phyloP scores from a whole-genome alignment of 768 basidiomycete genomes.

The Trametes cubensis region DNA sequence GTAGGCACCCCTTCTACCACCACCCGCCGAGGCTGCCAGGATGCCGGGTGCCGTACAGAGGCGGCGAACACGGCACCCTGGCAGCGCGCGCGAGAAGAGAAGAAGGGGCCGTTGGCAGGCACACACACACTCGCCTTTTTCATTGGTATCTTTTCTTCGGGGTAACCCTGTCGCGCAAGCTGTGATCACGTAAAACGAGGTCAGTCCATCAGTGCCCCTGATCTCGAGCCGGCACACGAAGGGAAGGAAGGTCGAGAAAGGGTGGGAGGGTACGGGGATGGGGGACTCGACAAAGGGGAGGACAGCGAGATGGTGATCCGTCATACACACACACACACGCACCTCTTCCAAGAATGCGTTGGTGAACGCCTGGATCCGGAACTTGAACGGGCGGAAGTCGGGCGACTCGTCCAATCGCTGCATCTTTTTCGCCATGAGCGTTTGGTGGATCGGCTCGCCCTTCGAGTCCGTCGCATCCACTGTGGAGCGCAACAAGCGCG shows the following conservation, averaged over 20 bases:
- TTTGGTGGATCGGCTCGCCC: slow-evolving; percentile 96
- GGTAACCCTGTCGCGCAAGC: slow-evolving; percentile 84
- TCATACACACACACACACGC: slow-evolving; percentile 25
- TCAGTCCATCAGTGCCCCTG: slow-evolving; percentile 12
- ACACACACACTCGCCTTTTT: slow-evolving; percentile 70
- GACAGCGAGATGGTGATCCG: not conserved
- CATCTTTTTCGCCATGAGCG: slow-evolving; percentile 99
- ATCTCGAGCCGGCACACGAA: slow-evolving; percentile 6
- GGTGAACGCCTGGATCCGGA: slow-evolving; percentile 97
- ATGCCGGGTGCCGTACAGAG: too few relatives aligned
- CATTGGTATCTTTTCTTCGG: slow-evolving; percentile 94
- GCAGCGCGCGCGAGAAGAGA: slow-evolving; percentile 9
- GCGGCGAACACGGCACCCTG: not conserved
- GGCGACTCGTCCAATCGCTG: slow-evolving; percentile 93
- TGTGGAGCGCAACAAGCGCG: slow-evolving; percentile 36
- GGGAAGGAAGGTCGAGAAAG: not conserved
- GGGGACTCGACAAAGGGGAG: not conserved
- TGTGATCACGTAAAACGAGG: slow-evolving; percentile 35
- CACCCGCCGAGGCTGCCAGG: too few relatives aligned
- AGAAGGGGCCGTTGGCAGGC: too few relatives aligned
- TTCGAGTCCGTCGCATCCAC: slow-evolving; percentile 93
- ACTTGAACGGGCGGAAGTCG: slow-evolving; percentile 98
- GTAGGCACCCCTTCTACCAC: too few relatives aligned
- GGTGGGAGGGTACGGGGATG: not conserved
- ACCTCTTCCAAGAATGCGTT: slow-evolving; percentile 94